Evolutionary conservation across 352 stramenopile species (phyloP).

Genomic region (Globisporangium irregulare): DNA sequence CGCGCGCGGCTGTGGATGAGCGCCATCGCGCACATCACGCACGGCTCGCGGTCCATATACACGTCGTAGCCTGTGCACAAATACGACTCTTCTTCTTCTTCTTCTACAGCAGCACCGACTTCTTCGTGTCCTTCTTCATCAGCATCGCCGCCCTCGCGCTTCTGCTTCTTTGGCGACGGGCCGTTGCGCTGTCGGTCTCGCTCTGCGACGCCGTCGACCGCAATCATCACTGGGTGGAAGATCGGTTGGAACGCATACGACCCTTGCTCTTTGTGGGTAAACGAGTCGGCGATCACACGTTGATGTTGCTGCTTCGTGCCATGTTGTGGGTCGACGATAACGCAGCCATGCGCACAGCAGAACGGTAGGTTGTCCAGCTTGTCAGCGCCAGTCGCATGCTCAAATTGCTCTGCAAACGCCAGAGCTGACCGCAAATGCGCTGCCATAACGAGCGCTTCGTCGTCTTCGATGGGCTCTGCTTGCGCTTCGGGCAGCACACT

Average conservation of each 20-base stretch:
- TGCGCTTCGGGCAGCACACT: conserved; percentile 47
- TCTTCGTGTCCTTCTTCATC: neutral
- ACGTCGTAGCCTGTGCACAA: conserved; percentile 89
- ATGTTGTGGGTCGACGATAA: conserved; percentile 48
- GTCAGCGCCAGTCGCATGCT: conserved; percentile 16
- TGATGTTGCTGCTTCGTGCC: conserved; percentile 11
- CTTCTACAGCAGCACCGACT: neutral
- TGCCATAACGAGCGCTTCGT: conserved; percentile 35
- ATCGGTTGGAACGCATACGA: conserved; percentile 43
- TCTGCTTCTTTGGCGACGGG: conserved; percentile 36
- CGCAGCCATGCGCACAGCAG: conserved; percentile 48
- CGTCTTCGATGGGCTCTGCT: conserved; percentile 36
- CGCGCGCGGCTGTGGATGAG: conserved; percentile 83
- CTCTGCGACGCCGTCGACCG: conserved; percentile 59
- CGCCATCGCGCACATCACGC: conserved; percentile 89
- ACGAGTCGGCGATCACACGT: conserved; percentile 23
- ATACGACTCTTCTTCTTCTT: conserved; percentile 54
- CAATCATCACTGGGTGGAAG: conserved; percentile 71
- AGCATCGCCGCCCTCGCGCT: conserved; percentile 13
- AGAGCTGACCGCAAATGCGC: conserved; percentile 27
- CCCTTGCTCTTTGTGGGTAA: neutral
- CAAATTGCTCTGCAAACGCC: conserved; percentile 20
- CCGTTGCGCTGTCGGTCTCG: conserved; percentile 46
- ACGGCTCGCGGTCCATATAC: conserved; percentile 84
- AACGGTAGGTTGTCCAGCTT: conserved; percentile 8